Evolutionary conservation across 1,139 yeast genomes (phyloP).

Genomic region (Candida smagusa): DNA sequence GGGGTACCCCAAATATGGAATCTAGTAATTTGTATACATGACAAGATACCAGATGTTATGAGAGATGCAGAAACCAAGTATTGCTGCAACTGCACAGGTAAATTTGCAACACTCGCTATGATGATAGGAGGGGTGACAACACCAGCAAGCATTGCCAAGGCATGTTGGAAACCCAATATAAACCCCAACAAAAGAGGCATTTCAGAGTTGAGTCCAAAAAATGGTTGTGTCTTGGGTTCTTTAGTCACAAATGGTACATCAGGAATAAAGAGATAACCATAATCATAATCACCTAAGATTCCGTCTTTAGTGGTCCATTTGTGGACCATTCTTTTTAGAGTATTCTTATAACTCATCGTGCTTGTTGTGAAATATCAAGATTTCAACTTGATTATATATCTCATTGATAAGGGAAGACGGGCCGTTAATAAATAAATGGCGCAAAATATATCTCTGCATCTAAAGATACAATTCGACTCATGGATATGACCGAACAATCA

Average conservation of each 20-base stretch:
- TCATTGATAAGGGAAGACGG: no score
- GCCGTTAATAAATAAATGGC: no score
- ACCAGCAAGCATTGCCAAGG: constrained; percentile 89
- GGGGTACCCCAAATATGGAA: constrained; percentile 70
- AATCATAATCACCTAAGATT: constrained; percentile 78
- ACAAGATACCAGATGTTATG: constrained; percentile 71
- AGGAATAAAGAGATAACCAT: constrained; percentile 73
- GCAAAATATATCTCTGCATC: no score
- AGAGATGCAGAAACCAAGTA: constrained; percentile 77
- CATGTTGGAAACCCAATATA: constrained; percentile 79
- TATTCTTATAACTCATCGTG: background rate
- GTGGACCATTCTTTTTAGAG: constrained; percentile 21
- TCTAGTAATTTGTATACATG: constrained; percentile 76
- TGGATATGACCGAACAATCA: no score
- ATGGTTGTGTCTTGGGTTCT: constrained; percentile 61
- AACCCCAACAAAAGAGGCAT: constrained; percentile 78
- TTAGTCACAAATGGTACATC: constrained; percentile 62
- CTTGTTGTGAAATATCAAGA: background rate
- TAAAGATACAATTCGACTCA: no score
- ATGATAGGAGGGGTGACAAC: constrained; percentile 82
- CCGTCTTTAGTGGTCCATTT: constrained; percentile 73
- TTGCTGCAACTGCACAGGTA: constrained; percentile 48
- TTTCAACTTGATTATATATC: no score
- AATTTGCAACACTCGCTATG: constrained; percentile 59
- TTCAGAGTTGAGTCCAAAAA: constrained; percentile 73